These are phyloP conservation scores for Naegleria fowleri DNA, from an alignment of 208 protist species.

Conservation along the genomic window DNA sequence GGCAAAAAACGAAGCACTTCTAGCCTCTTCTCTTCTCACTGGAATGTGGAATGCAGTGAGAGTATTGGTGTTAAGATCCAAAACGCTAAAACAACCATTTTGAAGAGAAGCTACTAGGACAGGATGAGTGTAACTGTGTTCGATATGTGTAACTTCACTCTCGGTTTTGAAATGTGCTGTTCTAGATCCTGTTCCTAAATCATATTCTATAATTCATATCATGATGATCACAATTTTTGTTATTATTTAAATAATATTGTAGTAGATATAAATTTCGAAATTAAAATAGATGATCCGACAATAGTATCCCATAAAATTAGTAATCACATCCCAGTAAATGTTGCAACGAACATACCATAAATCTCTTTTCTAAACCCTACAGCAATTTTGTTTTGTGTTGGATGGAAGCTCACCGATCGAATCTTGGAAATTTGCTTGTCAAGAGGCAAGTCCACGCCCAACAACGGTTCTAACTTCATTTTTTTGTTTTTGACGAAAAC, in stretches of 20 bases:
- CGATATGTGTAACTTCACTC: constrained; percentile 25
- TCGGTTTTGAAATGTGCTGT: not conserved
- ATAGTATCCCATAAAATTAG: too few relatives aligned
- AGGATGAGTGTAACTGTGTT: not conserved
- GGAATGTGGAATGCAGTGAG: constrained; percentile 9
- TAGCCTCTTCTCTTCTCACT: not conserved
- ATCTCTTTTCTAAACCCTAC: not conserved
- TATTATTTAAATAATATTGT: too few relatives aligned
- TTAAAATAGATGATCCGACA: too few relatives aligned
- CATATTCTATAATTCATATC: not conserved
- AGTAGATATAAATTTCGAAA: too few relatives aligned
- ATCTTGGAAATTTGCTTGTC: not conserved
- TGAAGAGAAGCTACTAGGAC: not conserved
- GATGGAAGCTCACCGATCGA: not conserved
- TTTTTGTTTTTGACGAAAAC: not conserved
- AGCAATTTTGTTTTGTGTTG: not conserved
- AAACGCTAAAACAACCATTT: constrained; percentile 10
- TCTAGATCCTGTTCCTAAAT: not conserved
- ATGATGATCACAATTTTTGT: too few relatives aligned
- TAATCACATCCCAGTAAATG: too few relatives aligned
- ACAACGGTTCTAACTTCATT: not conserved
- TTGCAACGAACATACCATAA: constrained; percentile 12
- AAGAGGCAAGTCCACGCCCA: not conserved
- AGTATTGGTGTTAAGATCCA: not conserved
- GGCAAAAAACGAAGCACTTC: not conserved